These are phyloP conservation scores for Remersonia thermophila DNA, from an alignment of 2,329 filamentous ascomycete species.

Conservation along the genomic window DNA sequence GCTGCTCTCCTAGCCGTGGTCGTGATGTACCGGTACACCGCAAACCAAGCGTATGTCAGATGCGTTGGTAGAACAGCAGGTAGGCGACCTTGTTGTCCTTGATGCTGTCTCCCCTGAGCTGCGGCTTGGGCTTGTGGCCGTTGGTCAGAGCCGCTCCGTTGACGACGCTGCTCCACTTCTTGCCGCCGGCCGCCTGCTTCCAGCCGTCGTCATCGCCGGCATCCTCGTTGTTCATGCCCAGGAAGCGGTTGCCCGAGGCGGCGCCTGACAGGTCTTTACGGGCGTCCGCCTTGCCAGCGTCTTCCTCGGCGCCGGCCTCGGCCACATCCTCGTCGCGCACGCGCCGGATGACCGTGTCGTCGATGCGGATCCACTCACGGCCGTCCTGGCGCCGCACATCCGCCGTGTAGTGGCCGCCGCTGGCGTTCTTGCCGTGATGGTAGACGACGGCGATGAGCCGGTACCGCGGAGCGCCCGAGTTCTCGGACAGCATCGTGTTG, in stretches of 20 bases:
- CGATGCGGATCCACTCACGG: constrained; percentile 90
- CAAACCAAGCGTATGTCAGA: constrained; percentile 27
- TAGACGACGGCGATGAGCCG: constrained; percentile 84
- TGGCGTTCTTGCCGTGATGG: constrained; percentile 94
- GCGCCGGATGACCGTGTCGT: constrained; percentile 81
- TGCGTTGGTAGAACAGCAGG: constrained; percentile 83
- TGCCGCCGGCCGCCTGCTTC: constrained; percentile 68
- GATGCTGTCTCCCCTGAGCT: constrained; percentile 50
- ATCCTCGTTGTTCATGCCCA: constrained; percentile 54
- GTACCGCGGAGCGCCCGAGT: constrained; percentile 65
- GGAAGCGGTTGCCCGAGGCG: constrained; percentile 57
- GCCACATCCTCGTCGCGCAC: constrained; percentile 82
- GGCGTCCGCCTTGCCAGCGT: constrained; percentile 49
- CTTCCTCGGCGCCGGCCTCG: constrained; percentile 71
- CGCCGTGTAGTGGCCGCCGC: constrained; percentile 94
- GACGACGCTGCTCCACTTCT: constrained; percentile 60
- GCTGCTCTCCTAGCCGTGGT: too few species aligned
- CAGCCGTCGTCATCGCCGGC: constrained; percentile 59
- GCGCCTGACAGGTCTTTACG: constrained; percentile 43
- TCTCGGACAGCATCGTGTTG: constrained; percentile 50
- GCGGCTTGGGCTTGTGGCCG: constrained; percentile 40
- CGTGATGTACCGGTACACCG: too few species aligned
- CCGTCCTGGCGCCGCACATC: constrained; percentile 89
- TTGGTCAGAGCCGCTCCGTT: constrained; percentile 48
- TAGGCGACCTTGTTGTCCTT: constrained; percentile 97